These are phyloP conservation scores for Aspergillus nanangensis DNA, from an alignment of 495 filamentous ascomycete species.

Conservation along the genomic window DNA sequence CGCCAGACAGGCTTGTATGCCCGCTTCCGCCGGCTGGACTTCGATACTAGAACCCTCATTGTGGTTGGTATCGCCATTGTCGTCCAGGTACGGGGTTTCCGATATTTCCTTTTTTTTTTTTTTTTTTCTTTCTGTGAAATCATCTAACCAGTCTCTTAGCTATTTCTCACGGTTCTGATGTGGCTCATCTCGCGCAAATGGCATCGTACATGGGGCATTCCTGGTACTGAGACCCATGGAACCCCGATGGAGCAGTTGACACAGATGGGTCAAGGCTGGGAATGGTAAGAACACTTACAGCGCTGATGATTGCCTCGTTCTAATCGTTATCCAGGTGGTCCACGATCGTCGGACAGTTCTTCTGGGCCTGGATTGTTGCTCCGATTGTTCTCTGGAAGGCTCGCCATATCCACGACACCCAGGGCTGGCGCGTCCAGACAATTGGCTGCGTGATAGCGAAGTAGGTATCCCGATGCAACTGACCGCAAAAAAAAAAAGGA, in stretches of 20 bases:
- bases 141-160: slow-evolving; percentile 23
- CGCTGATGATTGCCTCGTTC: background rate
- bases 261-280: slow-evolving; percentile 52
- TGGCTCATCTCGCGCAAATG: slow-evolving; percentile 64
- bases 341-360: slow-evolving; percentile 57
- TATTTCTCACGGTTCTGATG: slow-evolving; percentile 56
- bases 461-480: slow-evolving; percentile 7
- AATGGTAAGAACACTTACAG: slow-evolving; percentile 57
- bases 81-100: slow-evolving; percentile 18
- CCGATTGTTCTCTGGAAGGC: slow-evolving; percentile 41
- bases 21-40: slow-evolving; percentile 26
- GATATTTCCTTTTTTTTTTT: background rate
- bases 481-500: background rate
- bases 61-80: slow-evolving; percentile 25
- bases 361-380: slow-evolving; percentile 60
- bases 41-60: slow-evolving; percentile 21
- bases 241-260: slow-evolving; percentile 33
- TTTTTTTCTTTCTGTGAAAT: background rate
- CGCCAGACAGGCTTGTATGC: slow-evolving; percentile 14
- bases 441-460: slow-evolving; percentile 54
- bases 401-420: slow-evolving; percentile 55
- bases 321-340: slow-evolving; percentile 41
- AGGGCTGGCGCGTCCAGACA: slow-evolving; percentile 66
- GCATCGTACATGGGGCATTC: slow-evolving; percentile 54
- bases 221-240: slow-evolving; percentile 35